phyloP scores from a whole-genome alignment of 1,139 yeast species.

The Geotrichum europaeum region DNA sequence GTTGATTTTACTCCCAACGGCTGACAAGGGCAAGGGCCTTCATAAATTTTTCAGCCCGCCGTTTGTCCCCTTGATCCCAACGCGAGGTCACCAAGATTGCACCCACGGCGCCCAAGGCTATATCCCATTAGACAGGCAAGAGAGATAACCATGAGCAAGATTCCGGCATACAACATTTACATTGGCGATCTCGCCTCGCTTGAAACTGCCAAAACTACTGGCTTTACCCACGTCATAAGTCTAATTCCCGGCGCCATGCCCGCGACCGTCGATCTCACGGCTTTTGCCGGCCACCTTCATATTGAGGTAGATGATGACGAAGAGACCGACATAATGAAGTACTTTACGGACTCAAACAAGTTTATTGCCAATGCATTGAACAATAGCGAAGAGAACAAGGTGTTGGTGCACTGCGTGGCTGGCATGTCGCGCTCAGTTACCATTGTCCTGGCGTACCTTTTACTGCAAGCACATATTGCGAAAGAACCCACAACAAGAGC shows the following conservation, averaged over 20 bases:
- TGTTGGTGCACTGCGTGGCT: slow-evolving; percentile 49
- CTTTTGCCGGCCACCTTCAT: slow-evolving; percentile 41
- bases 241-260: slow-evolving; percentile 1
- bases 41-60: no score
- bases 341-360: slow-evolving; percentile 52
- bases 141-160: not conserved
- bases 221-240: not conserved
- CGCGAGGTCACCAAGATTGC: not conserved
- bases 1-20: not conserved
- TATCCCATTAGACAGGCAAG: not conserved
- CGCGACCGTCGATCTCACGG: not conserved
- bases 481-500: not conserved
- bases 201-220: not conserved
- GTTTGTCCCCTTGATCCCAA: not conserved
- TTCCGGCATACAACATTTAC: not conserved
- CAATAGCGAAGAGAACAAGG: slow-evolving; percentile 26
- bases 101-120: not conserved
- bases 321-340: slow-evolving; percentile 56
- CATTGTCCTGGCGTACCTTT: slow-evolving; percentile 69
- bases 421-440: slow-evolving; percentile 82
- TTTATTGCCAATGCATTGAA: slow-evolving; percentile 63
- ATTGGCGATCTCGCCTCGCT: slow-evolving; percentile 1
- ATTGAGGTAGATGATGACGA: slow-evolving; percentile 63
- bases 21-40: not conserved
- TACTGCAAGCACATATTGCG: slow-evolving; percentile 36